phyloP scores from a whole-genome alignment of 805 yeast genomes.

The Starmerella sp. region DNA sequence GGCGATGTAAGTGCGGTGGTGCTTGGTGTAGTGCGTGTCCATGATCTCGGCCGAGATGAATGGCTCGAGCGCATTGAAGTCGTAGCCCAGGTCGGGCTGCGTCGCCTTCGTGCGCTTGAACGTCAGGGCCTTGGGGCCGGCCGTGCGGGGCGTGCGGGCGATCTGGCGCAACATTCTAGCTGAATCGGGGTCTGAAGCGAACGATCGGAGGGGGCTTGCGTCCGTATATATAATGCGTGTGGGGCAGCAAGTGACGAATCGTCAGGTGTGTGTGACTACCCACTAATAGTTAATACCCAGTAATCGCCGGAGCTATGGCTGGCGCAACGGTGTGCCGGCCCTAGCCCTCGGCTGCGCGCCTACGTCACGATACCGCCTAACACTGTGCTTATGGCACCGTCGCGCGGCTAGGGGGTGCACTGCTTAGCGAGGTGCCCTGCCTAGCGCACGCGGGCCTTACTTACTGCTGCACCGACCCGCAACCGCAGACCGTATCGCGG shows the following conservation, averaged over 20 bases:
- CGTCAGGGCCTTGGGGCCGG: conserved; percentile 4
- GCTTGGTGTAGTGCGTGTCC: conserved; percentile 76
- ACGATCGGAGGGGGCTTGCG: not conserved
- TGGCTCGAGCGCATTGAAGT: conserved; percentile 78
- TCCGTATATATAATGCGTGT: not conserved
- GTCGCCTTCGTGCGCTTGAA: conserved; percentile 34
- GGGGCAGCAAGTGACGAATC: conserved; percentile 1
- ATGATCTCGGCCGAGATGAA: conserved; percentile 76
- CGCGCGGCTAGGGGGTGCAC: too few species aligned
- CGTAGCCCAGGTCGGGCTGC: conserved; percentile 74
- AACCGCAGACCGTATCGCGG: too few species aligned
- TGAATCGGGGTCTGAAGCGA: too few species aligned
- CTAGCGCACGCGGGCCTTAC: too few species aligned
- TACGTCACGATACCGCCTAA: not conserved
- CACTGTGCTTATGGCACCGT: too few species aligned
- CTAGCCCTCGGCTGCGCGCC: not conserved
- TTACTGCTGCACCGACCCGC: too few species aligned
- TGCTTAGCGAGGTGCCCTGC: too few species aligned
- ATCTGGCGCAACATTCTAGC: conserved; percentile 12
- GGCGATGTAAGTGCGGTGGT: conserved; percentile 83
- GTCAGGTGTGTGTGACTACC: not conserved
- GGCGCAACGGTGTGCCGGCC: not conserved
- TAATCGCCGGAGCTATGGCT: not conserved
- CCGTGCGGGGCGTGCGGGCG: conserved; percentile 4
- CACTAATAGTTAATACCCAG: not conserved